Percentiles rank a stretch among this genome's conserved stretches.
phyloP scores from a whole-genome alignment of 352 stramenopile species.

The Pythium scleroteichum region DNA sequence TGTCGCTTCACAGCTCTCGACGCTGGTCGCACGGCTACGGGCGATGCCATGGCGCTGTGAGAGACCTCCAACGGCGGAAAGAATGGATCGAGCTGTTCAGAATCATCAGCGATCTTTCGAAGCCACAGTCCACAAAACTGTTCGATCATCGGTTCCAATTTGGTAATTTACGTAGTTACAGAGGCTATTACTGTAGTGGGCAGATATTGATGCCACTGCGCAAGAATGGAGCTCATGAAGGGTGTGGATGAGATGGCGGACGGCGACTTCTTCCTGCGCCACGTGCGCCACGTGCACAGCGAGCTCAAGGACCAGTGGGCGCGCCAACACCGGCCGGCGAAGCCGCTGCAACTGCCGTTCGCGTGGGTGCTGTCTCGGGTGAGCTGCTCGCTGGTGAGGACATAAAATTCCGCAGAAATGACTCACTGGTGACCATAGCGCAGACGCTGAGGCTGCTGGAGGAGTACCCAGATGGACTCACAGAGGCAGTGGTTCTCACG shows the following conservation, averaged over 20 bases:
- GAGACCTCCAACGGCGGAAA: constrained; percentile 9
- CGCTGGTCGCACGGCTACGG: background rate
- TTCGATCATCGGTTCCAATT: no score
- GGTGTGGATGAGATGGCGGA: constrained; percentile 2
- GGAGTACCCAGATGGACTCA: constrained; percentile 71
- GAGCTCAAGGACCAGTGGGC: constrained; percentile 44
- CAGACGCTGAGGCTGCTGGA: constrained; percentile 54
- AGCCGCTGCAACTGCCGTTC: constrained; percentile 39
- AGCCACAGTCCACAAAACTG: background rate
- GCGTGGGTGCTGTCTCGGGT: constrained; percentile 63
- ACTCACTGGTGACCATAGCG: constrained; percentile 7
- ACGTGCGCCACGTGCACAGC: constrained; percentile 43
- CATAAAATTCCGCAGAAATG: no score
- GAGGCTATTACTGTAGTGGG: background rate
- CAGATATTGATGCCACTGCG: background rate
- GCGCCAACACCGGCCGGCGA: constrained; percentile 28
- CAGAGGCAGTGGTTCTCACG: constrained; percentile 58
- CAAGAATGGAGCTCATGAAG: constrained; percentile 62
- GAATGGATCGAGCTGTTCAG: no score
- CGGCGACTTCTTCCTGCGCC: constrained; percentile 48
- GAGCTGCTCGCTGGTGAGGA: background rate
- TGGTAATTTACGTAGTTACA: no score
- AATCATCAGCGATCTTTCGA: no score
- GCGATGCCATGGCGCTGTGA: background rate
- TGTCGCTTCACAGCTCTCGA: background rate